Evolutionary conservation across 768 basidiomycete genomes (phyloP).

Genomic region (Xerocomus brunneocitrinus): DNA sequence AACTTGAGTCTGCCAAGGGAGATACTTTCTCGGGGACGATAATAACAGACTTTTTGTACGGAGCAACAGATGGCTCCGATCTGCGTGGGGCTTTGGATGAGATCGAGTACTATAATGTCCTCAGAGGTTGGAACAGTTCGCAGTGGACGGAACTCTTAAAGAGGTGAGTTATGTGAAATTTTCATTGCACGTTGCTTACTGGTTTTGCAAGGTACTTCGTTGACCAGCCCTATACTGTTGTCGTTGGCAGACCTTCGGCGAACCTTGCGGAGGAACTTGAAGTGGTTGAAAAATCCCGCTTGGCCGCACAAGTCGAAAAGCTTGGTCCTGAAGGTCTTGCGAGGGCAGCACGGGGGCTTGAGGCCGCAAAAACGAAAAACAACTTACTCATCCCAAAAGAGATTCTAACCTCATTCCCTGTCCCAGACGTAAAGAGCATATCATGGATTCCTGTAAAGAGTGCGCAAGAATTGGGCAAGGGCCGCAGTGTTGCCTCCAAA

Average conservation of each 20-base stretch:
- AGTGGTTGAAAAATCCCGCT: constrained; percentile 71
- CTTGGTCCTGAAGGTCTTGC: constrained; percentile 82
- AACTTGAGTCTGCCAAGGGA: constrained; percentile 76
- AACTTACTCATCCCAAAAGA: constrained; percentile 76
- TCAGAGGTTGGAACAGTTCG: constrained; percentile 66
- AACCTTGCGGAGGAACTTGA: constrained; percentile 76
- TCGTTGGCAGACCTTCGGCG: constrained; percentile 87
- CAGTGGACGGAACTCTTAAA: constrained; percentile 77
- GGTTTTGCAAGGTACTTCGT: constrained; percentile 64
- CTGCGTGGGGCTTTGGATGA: constrained; percentile 72
- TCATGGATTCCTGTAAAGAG: constrained; percentile 84
- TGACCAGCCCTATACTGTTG: constrained; percentile 64
- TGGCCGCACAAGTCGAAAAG: constrained; percentile 58
- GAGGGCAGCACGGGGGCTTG: constrained; percentile 59
- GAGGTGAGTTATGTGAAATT: constrained; percentile 46
- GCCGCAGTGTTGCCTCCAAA: constrained; percentile 33
- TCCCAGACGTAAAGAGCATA: constrained; percentile 86
- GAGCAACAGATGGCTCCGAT: constrained; percentile 75
- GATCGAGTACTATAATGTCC: constrained; percentile 60
- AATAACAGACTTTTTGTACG: constrained; percentile 85
- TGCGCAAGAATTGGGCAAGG: constrained; percentile 56
- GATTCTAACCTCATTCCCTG: constrained; percentile 80
- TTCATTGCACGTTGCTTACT: constrained; percentile 8
- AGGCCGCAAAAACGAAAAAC: constrained; percentile 84
- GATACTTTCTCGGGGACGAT: constrained; percentile 72